Evolutionary conservation across 805 yeast species (phyloP), one percentile per base, ranked within the genome.

Genomic region (Pichia nanzhaoensis): DNA sequence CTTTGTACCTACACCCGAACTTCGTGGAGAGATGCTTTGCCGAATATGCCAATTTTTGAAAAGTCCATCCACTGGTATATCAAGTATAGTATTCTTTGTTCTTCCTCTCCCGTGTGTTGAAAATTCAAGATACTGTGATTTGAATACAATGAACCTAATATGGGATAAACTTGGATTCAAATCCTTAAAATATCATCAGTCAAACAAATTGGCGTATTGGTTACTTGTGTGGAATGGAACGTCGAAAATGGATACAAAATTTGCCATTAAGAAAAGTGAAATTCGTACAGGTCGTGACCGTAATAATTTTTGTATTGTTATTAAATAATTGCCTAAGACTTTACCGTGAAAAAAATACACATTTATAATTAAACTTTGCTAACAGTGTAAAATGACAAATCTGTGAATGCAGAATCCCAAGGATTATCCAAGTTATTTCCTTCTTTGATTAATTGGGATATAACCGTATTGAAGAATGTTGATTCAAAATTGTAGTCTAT

Each of bases 31-130:
- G 5, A 91, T 91, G 97, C 66, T 89, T 51, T 56, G 57, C 31
- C 59, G 84, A 45, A 74, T 87, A 9, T 65, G 76, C 4, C 46
- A 66, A 22, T 90, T 86, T 56, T 65, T 90, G 33, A 64, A 63
- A 33, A 57, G 57, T 3, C 69, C 74, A 2, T 20, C 27, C 0
- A 43, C 41, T 4, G 33, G 37, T 1, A 20, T 35, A 1, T 47
- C 61, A 3, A 68, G 77, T 5, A 57, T 70, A 30, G 61, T 89
- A 5, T 90, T 91, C 57, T 62, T 91, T 12, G 98, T 91, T 6
- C 65, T 91, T 3, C 99, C 99, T 0, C 68, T 84, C 31, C 96
- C 98, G 0, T 91, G 99, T 59, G 68, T 87, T 1, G 60, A 67
- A 8, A 90, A 91, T 60, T 89, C 97, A 0, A 70, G 98, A 37